Percentiles rank a stretch among this genome's conserved stretches.
phyloP scores from a whole-genome alignment of 1,284 basidiomycete species.

The Anthracocystis walkeri region DNA sequence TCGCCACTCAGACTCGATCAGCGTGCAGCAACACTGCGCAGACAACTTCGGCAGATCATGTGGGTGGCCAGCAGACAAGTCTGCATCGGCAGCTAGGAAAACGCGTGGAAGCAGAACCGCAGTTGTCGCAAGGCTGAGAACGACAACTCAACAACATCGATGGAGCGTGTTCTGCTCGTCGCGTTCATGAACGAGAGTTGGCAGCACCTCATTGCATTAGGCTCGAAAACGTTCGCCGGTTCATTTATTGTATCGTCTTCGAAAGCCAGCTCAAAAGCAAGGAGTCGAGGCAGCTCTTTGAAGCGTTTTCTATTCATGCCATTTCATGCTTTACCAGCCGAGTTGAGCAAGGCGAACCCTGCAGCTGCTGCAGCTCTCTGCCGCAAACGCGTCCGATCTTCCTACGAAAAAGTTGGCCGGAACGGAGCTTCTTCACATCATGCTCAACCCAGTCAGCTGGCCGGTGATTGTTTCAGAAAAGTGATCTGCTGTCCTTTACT shows the following conservation, averaged over 20 bases:
- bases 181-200: neutral
- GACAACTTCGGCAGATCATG: no score
- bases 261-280: neutral
- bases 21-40: neutral
- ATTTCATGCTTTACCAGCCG: constrained; percentile 9
- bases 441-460: no score
- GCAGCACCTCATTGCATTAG: neutral
- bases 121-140: neutral
- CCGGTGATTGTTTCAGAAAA: no score
- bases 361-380: constrained; percentile 4
- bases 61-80: neutral
- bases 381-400: neutral
- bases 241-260: neutral
- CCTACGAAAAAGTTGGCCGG: no score
- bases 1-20: neutral
- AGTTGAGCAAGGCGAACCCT: constrained; percentile 13
- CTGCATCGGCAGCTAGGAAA: neutral
- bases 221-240: neutral
- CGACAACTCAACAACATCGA: no score
- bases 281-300: neutral
- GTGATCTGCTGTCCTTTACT: no score
- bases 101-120: constrained; percentile 2
- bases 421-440: no score
- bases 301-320: neutral
- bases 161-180: neutral